Evolutionary conservation across 345 rosid genomes (phyloP), one percentile per base, ranked within the genome.

Genomic region (Lepidium didymum): DNA sequence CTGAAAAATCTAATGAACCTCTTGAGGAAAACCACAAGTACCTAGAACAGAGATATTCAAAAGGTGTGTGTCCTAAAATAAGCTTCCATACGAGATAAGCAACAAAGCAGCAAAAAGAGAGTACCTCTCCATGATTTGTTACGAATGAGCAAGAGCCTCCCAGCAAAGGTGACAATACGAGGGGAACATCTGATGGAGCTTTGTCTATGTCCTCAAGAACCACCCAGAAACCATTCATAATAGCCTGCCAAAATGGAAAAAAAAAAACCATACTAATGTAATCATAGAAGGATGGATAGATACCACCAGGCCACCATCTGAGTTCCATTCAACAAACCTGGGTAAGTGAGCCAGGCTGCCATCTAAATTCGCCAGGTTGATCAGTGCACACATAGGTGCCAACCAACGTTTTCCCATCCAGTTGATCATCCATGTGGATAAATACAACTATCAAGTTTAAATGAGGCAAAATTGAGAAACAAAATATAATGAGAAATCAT

Each of bases 401-500:
- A 70, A 91, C 76, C 84, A 94, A 76, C 13, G 95, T 91, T 81
- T 88, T 91, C 15, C 96, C 97, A 68, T 94, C 99, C 74, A 94
- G 81, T 87, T 94, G 97, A 70, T 94, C 99, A 74, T 94, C 97
- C 99, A 91, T 88, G 79, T 88, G 91, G 78, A 94, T 87, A 67
- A 76, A 86, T 23, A 94, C 74, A 65, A 85, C 96, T 89, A 70
- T 33, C 36, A 35, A 59, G 27, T 15, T 36, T 10, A 36, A 34
- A 35, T 64, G 45, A 50, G 67, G 13, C 36, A 29, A 7, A 18
- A 16, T 45, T n/a, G 45, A 41, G 34, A 56, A 33, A 49, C 62
- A 75, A 54, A 29, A 43, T 54, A 62, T 40, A 75, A 42, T 47
- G 42, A 69, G 69, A 62, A 61, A 60, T 37, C 44, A 34, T 19